phyloP scores from a whole-genome alignment of 495 filamentous ascomycete genomes.

The Staphylotrichum tortipilum region DNA sequence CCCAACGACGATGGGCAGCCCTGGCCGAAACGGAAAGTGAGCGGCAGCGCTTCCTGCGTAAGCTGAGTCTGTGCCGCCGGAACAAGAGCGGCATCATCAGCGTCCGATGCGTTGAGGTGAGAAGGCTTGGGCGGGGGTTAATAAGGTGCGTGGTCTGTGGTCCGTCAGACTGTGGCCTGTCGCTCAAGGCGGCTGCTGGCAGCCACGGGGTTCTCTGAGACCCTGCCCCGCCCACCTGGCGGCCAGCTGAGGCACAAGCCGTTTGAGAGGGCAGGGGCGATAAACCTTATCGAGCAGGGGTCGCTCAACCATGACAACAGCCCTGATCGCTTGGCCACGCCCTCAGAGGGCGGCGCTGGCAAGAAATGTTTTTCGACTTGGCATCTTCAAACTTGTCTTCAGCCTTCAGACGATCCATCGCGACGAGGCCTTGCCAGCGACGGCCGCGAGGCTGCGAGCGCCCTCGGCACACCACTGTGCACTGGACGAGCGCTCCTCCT shows the following conservation, averaged over 20 bases:
- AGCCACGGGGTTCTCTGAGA: slow-evolving; percentile 15
- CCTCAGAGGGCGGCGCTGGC: no score
- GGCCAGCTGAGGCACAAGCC: slow-evolving; percentile 23
- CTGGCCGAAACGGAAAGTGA: neutral
- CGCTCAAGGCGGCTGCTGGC: neutral
- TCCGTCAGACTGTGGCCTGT: no score
- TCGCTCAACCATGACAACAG: neutral
- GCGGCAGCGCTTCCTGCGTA: neutral
- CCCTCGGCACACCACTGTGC: no score
- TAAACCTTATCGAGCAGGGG: slow-evolving; percentile 3
- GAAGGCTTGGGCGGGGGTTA: no score
- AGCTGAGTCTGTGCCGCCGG: neutral
- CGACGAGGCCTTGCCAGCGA: no score
- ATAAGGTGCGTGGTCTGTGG: neutral
- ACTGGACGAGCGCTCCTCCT: no score
- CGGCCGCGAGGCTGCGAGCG: no score
- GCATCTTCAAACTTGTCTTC: no score
- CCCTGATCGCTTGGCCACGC: no score
- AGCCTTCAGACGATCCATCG: no score
- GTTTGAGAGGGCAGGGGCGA: slow-evolving; percentile 22
- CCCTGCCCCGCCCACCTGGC: slow-evolving; percentile 14
- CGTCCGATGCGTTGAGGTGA: neutral
- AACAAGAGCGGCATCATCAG: neutral
- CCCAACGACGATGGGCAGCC: no score
- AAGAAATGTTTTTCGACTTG: no score